These are phyloP conservation scores for Wallacemonas sp. DNA, from an alignment of 208 protist species.

Conservation along the genomic window DNA sequence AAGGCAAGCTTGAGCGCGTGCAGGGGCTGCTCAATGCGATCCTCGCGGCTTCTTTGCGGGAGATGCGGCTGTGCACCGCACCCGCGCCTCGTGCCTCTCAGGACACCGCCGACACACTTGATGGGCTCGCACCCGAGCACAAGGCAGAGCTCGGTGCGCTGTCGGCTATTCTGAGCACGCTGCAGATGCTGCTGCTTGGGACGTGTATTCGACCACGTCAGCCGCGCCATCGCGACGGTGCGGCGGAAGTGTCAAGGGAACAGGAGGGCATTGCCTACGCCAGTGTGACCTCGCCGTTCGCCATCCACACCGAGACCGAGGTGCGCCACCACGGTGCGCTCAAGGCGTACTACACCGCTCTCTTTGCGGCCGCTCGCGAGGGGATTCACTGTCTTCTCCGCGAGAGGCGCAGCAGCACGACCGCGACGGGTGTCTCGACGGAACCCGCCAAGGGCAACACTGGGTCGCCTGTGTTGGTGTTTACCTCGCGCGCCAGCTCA, in stretches of 20 bases:
- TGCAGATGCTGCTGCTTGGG: constrained; percentile 76
- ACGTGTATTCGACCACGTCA: constrained; percentile 34
- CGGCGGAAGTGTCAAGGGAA: background rate
- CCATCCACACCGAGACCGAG: constrained; percentile 7
- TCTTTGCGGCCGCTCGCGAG: constrained; percentile 31
- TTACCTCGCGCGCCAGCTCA: constrained; percentile 12
- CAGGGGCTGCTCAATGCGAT: constrained; percentile 32
- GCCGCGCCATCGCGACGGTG: background rate
- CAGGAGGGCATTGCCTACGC: constrained; percentile 29
- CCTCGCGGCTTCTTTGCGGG: constrained; percentile 23
- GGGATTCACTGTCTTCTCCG: constrained; percentile 19
- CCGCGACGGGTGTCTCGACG: too few species aligned
- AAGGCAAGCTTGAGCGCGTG: constrained; percentile 30
- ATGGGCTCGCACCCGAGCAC: constrained; percentile 6
- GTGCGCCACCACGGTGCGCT: constrained; percentile 6
- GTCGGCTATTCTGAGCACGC: constrained; percentile 53
- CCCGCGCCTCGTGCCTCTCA: background rate
- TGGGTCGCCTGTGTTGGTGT: background rate
- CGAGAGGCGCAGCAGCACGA: background rate
- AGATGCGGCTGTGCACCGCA: constrained; percentile 22
- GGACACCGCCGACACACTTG: background rate
- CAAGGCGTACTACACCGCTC: constrained; percentile 34
- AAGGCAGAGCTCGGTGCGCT: constrained; percentile 24
- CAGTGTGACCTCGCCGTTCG: constrained; percentile 19
- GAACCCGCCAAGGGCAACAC: background rate